Evolutionary conservation across 2,329 filamentous ascomycete species (phyloP), one percentile per base, ranked within the genome.

Genomic region (Xylaria sp.): DNA sequence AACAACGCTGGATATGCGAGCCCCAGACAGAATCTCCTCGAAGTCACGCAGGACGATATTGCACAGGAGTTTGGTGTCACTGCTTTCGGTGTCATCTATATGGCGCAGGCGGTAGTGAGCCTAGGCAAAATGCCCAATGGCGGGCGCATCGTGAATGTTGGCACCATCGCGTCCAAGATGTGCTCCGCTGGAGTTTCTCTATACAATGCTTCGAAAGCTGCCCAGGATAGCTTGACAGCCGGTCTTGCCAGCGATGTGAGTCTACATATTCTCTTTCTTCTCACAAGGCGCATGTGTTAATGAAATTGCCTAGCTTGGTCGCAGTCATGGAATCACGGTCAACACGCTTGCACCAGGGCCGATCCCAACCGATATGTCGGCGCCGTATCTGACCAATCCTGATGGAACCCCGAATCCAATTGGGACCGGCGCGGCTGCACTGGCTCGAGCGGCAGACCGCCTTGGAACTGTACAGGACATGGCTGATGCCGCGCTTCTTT

Each of bases 61-160:
- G 52, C 76, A 18, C 69, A 71, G 25, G 70, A 75, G 39, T 76
- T 78, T 66, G 62, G 65, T 37, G 70, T 72, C 50, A 79, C 78
- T 51, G 66, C 78, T 28, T 76, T 75, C 31, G 77, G 74, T 5
- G 63, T 75, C 12, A 69, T 78, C 23, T 76, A 75, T 70, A 71
- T 77, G 51, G 66, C 74, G 37, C 77, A 77, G 55, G 76, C 76
- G 41, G 72, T 70, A 8, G 67, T 77, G 28, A 60, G 62, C 28
- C 1, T 34, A 9, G 62, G 66, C 10, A 72, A 76, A 10, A 81
- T 81, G 78, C 77, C 78, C 2, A 69, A 61, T 12, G 79, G 79
- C 20, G 76, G 80, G 31, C 78, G 80, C 6, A 78, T 81, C 60
- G 75, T 81, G 69, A 81, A 81, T 65, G 73, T 80, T 31, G 75